Evolutionary conservation across 1,284 basidiomycete species (phyloP), one percentile per base, ranked within the genome.

Genomic region (Albatrellus sp.): DNA sequence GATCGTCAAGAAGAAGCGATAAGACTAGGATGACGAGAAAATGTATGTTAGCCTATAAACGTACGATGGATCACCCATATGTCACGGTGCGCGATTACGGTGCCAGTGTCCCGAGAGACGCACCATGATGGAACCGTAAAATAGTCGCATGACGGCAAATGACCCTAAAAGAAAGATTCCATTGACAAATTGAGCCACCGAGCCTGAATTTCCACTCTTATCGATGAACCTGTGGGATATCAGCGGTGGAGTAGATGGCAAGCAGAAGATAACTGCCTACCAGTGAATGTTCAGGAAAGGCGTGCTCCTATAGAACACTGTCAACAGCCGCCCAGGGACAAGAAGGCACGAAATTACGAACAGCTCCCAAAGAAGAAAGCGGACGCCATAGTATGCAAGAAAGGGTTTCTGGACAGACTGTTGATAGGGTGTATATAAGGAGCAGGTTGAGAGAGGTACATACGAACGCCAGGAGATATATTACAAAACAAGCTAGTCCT

Each of bases 201-300:
- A 71, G n/a, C 85, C 84, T 0, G 81, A 84, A 45, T 69, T 71
- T 30, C 72, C 71, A 17, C 71, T 77, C 60, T 87, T 87, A 59
- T 88, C 83, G 49, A 88, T 58, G 60, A 80, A 80, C 75, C 82
- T 82, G 46, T 35, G 36, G 24, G 17, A 5, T 16, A 10, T 35
- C 2, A 37, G n/a, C 9, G 7, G 14, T 9, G n/a, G 35, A 2
- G 29, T 47, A 36, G 45, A 24, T 24, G 4, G 7, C 24, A 4
- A 24, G 3, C 24, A 3, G 24, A 9, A 3, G n/a, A 35, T 13
- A 17, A 24, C 36, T 30, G 43, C 55, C 48, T 47, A 82, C 82
- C 82, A 84, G 51, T 87, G 82, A 47, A 80, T 73, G 55, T 88
- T 81, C 47, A 88, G 64, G 60, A 88, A 86, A 45, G 85, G 70